These are phyloP conservation scores for Boletus insuetus DNA, from an alignment of 768 basidiomycete species.

Conservation along the genomic window DNA sequence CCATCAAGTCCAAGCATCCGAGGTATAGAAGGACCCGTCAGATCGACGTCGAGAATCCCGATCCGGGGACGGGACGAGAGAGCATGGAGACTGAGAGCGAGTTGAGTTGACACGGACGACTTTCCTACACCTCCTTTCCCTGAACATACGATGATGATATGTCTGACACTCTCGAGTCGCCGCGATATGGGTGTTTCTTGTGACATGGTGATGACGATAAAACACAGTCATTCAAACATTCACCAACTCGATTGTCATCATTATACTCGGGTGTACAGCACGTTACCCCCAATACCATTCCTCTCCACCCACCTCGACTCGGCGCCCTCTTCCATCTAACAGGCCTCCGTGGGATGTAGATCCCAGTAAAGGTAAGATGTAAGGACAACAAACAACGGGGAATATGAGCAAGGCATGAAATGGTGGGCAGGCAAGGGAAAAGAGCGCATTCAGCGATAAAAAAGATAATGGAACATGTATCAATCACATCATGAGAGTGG, in stretches of 20 bases:
- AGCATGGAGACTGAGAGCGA: constrained; percentile 82
- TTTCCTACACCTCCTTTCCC: constrained; percentile 99
- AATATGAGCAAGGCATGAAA: constrained; percentile 26
- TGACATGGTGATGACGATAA: constrained; percentile 18
- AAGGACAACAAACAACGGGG: constrained; percentile 60
- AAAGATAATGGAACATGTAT: constrained; percentile 23
- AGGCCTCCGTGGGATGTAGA: constrained; percentile 46
- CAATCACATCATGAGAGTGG: constrained; percentile 17
- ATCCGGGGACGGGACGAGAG: constrained; percentile 66
- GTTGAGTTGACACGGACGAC: constrained; percentile 91
- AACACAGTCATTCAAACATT: too few species aligned
- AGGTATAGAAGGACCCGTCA: constrained; percentile 93
- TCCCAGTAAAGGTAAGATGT: constrained; percentile 54
- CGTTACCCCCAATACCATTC: constrained; percentile 1
- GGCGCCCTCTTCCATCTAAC: constrained; percentile 73
- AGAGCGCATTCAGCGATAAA: constrained; percentile 21
- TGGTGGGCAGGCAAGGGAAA: constrained; percentile 16
- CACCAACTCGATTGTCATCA: neutral
- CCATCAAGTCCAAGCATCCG: constrained; percentile 92
- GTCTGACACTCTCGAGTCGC: constrained; percentile 70
- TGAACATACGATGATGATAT: constrained; percentile 89
- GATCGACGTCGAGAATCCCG: constrained; percentile 91
- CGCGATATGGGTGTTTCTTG: constrained; percentile 61
- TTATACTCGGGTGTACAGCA: constrained; percentile 1
- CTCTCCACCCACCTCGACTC: constrained; percentile 21